These are phyloP conservation scores for Lyophyllum atratum DNA, from an alignment of 768 basidiomycete genomes.

Conservation along the genomic window DNA sequence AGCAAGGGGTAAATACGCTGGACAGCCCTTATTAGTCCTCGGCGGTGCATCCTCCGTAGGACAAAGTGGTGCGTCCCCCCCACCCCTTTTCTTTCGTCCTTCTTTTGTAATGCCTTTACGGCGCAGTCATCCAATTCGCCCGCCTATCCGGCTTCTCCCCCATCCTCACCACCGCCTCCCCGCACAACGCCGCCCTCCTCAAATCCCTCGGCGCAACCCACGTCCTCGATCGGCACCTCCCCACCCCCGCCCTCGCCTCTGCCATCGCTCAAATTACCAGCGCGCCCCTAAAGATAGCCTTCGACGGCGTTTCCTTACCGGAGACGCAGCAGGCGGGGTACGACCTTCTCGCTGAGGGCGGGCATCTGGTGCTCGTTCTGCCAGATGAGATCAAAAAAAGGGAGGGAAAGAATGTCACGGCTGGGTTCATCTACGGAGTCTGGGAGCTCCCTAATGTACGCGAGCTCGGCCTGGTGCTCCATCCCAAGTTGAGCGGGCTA, in stretches of 20 bases:
- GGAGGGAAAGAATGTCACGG: slow-evolving; percentile 11
- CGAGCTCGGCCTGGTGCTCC: slow-evolving; percentile 12
- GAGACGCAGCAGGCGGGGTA: slow-evolving; percentile 42
- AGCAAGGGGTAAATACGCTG: not conserved
- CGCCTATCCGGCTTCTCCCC: slow-evolving; percentile 39
- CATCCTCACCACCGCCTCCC: slow-evolving; percentile 25
- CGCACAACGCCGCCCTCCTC: not conserved
- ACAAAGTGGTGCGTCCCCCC: slow-evolving; percentile 31
- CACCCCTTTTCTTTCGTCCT: no score
- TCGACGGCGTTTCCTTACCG: slow-evolving; percentile 33
- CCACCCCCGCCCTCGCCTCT: not conserved
- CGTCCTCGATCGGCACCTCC: slow-evolving; percentile 28
- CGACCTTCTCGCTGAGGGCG: slow-evolving; percentile 38
- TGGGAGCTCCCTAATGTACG: slow-evolving; percentile 6
- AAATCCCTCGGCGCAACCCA: slow-evolving; percentile 15
- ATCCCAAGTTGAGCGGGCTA: slow-evolving; percentile 9
- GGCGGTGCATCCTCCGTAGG: slow-evolving; percentile 41
- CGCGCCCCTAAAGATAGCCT: slow-evolving; percentile 19
- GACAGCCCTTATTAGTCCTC: slow-evolving; percentile 33
- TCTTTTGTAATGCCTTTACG: not conserved
- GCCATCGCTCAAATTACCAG: slow-evolving; percentile 23
- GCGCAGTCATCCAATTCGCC: slow-evolving; percentile 31
- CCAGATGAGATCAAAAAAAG: slow-evolving; percentile 21
- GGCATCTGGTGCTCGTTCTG: slow-evolving; percentile 29
- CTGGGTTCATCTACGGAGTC: not conserved